Percentiles rank a stretch among this genome's conserved stretches.
Evolutionary conservation across 1,139 yeast species (phyloP).

Genomic region (Yarrowia galli): DNA sequence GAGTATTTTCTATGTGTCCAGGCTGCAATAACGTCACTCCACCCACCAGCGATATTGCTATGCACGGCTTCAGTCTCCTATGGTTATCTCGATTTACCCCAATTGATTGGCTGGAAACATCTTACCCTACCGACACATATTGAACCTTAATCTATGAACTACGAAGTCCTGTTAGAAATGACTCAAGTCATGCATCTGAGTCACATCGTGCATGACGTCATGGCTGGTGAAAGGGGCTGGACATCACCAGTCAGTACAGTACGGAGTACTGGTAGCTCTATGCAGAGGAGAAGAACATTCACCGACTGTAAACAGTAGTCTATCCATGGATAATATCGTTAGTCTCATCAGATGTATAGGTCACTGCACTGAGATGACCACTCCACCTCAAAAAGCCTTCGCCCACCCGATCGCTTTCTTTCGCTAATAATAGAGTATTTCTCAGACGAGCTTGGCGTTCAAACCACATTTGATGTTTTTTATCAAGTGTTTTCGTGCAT

Average conservation of each 20-base stretch:
- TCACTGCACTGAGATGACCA: not conserved
- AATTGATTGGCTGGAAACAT: not conserved
- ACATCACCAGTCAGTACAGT: not conserved
- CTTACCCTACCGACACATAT: slow-evolving; percentile 5
- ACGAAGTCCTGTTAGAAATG: not conserved
- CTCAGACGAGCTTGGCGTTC: too few species aligned
- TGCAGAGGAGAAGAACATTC: not conserved
- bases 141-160: not conserved
- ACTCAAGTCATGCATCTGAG: slow-evolving; percentile 8
- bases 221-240: not conserved
- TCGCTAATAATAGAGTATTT: too few species aligned
- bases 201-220: slow-evolving; percentile 22
- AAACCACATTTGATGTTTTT: too few species aligned
- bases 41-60: not conserved
- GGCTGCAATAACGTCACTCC: not conserved
- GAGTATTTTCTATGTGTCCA: too few species aligned
- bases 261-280: not conserved
- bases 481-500: too few species aligned
- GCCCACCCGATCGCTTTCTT: not conserved
- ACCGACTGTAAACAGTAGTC: not conserved
- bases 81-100: not conserved
- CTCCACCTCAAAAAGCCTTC: not conserved
- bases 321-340: not conserved
- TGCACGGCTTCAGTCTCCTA: slow-evolving; percentile 8
- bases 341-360: not conserved